Percentiles rank a stretch among this genome's conserved stretches.
phyloP scores from a whole-genome alignment of 1,284 basidiomycete genomes.

The Neolentinus lepideus region DNA sequence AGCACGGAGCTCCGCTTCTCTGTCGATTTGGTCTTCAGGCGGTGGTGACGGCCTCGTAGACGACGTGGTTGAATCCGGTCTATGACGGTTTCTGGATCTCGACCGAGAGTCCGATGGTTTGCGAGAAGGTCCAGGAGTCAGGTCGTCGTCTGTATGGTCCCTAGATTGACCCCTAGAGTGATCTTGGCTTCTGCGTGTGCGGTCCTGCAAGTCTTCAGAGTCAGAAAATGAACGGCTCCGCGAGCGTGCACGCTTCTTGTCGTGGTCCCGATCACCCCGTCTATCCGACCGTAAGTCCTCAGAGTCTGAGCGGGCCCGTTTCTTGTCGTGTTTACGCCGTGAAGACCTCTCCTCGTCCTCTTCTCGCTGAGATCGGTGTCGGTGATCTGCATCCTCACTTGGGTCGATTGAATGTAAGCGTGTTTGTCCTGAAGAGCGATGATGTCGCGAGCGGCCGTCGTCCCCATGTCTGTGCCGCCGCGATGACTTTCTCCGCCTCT shows the following conservation, averaged over 20 bases:
- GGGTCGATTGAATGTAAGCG: neutral
- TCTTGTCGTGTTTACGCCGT: slow-evolving; percentile 15
- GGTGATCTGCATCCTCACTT: neutral
- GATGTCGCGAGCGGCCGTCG: neutral
- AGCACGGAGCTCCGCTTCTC: slow-evolving; percentile 16
- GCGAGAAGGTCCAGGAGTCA: neutral
- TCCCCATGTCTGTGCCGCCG: slow-evolving; percentile 21
- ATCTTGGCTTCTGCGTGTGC: neutral
- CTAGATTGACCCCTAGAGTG: neutral
- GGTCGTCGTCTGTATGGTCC: neutral
- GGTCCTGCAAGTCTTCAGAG: neutral
- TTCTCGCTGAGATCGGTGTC: too few relatives aligned
- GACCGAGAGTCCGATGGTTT: neutral
- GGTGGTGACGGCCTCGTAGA: neutral
- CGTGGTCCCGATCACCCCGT: slow-evolving; percentile 10
- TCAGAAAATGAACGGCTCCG: neutral
- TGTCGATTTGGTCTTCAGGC: slow-evolving; percentile 11
- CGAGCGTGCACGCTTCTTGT: slow-evolving; percentile 10
- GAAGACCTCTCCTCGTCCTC: neutral
- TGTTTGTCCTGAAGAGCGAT: neutral
- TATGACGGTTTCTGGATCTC: slow-evolving; percentile 6
- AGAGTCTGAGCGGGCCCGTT: slow-evolving; percentile 2
- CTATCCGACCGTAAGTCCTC: neutral
- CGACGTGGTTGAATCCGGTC: neutral
- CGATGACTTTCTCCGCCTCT: slow-evolving; percentile 8